These are phyloP conservation scores for Globisporangium barbulae DNA, from an alignment of 352 stramenopile species.

Conservation along the genomic window DNA sequence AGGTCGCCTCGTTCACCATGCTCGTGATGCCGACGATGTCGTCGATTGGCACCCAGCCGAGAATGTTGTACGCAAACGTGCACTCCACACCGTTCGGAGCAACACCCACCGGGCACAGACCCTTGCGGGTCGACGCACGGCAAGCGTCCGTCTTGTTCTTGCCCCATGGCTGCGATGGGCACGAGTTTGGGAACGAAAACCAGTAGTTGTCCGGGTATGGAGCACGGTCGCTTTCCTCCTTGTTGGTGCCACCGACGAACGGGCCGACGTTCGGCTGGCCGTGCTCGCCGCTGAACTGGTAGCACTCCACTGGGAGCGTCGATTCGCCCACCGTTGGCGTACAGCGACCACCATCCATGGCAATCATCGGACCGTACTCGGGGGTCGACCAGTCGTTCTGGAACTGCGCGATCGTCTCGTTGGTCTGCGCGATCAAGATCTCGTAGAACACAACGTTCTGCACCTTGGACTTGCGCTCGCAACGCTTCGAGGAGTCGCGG, in stretches of 20 bases:
- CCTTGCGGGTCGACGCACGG: conserved; percentile 45
- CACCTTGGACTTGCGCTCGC: conserved; percentile 50
- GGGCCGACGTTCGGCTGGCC: conserved; percentile 40
- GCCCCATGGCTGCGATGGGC: conserved; percentile 44
- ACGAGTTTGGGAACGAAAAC: conserved; percentile 67
- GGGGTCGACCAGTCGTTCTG: conserved; percentile 25
- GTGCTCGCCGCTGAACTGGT: conserved; percentile 42
- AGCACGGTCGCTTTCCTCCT: conserved; percentile 41
- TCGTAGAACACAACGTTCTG: conserved; percentile 52
- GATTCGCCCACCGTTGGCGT: conserved; percentile 28
- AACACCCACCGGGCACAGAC: conserved; percentile 54
- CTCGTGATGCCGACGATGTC: conserved; percentile 74
- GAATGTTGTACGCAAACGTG: conserved; percentile 75
- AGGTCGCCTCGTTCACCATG: conserved; percentile 46
- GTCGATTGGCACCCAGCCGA: conserved; percentile 76
- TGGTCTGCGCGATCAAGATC: conserved; percentile 43
- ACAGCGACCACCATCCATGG: conserved; percentile 38
- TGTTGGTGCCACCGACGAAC: conserved; percentile 52
- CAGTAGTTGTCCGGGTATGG: conserved; percentile 59
- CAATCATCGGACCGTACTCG: conserved; percentile 43
- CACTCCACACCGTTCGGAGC: conserved; percentile 65
- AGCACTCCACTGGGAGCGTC: conserved; percentile 34
- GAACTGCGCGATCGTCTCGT: conserved; percentile 44
- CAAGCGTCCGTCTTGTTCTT: conserved; percentile 58
- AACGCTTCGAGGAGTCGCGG: conserved; percentile 41